Conservation (phyloP, 768 basidiomycete species). For the Suillus tomentosus region DNA sequence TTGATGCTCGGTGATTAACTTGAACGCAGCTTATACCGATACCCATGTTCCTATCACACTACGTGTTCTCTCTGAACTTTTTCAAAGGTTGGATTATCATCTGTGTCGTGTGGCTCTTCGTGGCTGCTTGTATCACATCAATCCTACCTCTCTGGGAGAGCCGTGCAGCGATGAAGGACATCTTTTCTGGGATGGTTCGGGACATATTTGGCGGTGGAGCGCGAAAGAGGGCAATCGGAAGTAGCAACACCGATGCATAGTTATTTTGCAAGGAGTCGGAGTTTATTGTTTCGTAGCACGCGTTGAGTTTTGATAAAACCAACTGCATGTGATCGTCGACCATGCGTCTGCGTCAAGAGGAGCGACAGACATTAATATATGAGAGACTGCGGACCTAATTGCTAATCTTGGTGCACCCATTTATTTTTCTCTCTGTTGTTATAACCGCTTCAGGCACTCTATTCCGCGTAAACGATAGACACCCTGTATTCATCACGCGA, state of each 20-base stretch:
- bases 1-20: slow-evolving; percentile 1
- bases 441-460: too few relatives aligned
- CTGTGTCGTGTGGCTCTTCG: slow-evolving; percentile 21
- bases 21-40: slow-evolving; percentile 19
- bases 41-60: slow-evolving; percentile 22
- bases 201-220: slow-evolving; percentile 10
- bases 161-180: slow-evolving; percentile 16
- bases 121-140: slow-evolving; percentile 20
- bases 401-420: too few relatives aligned
- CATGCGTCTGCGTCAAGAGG: too few relatives aligned
- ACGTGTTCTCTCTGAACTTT: slow-evolving; percentile 19
- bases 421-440: too few relatives aligned
- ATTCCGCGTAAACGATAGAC: too few relatives aligned
- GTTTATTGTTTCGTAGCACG: too few relatives aligned
- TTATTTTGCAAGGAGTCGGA: neutral
- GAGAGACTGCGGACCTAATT: too few relatives aligned
- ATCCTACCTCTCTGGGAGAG: slow-evolving; percentile 23
- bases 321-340: too few relatives aligned
- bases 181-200: slow-evolving; percentile 15
- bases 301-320: too few relatives aligned
- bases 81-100: slow-evolving; percentile 23
- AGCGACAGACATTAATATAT: too few relatives aligned
- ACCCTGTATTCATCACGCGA: too few relatives aligned
- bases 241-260: neutral
- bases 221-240: neutral